A percentile compares a stretch with the other conserved stretches of the same genome.
These are phyloP conservation scores for Luvunga scandens DNA, from an alignment of 345 rosid genomes.

Conservation along the genomic window DNA sequence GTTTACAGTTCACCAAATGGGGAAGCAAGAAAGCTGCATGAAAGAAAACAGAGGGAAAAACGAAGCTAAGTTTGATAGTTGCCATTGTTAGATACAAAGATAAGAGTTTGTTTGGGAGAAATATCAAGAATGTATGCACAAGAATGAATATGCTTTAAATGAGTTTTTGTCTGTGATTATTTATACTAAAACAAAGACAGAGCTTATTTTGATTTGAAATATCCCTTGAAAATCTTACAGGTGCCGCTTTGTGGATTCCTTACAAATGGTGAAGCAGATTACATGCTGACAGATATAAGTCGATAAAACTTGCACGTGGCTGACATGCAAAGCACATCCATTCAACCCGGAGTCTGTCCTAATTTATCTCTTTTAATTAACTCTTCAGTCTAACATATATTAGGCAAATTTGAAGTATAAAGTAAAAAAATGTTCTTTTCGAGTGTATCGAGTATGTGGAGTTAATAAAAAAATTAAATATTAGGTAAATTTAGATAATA, in stretches of 20 bases:
- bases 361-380: no score
- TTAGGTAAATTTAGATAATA: no score
- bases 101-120: background rate
- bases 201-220: background rate
- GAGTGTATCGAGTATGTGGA: no score
- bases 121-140: background rate
- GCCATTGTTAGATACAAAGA: constrained; percentile 20
- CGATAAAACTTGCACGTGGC: constrained; percentile 16
- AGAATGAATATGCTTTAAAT: no score
- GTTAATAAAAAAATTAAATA: no score
- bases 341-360: no score
- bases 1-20: constrained; percentile 19
- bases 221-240: constrained; percentile 4
- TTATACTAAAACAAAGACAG: background rate
- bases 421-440: no score
- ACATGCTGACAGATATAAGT: background rate
- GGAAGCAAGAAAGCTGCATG: constrained; percentile 36
- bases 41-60: constrained; percentile 8
- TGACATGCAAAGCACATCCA: constrained; percentile 13
- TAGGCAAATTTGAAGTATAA: no score
- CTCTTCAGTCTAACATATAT: no score
- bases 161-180: no score
- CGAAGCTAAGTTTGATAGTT: constrained; percentile 10
- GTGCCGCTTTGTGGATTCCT: constrained; percentile 18
- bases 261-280: background rate